phyloP scores from a whole-genome alignment of 2,329 filamentous ascomycete species.

The Fusarium sp. region DNA sequence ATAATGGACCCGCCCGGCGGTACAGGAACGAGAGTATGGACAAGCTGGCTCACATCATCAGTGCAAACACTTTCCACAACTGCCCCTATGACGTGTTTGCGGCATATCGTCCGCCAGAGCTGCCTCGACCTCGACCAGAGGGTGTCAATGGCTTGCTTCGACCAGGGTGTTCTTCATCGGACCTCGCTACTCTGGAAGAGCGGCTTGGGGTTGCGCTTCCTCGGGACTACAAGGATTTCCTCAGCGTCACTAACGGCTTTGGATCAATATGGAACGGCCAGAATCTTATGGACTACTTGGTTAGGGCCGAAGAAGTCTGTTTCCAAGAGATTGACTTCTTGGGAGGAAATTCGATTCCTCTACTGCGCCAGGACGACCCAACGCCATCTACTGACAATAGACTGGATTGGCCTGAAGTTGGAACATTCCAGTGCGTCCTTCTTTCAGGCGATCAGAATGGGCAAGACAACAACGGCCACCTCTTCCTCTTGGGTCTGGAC shows the following conservation, averaged over 20 bases:
- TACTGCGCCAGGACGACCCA: constrained; percentile 1
- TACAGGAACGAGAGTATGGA: constrained; percentile 9
- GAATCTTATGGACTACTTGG: constrained; percentile 13
- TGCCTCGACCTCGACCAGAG: neutral
- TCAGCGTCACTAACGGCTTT: constrained; percentile 8
- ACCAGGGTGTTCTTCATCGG: neutral
- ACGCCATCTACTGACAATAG: neutral
- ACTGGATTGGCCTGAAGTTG: neutral
- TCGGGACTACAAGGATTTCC: constrained; percentile 15
- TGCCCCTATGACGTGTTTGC: constrained; percentile 11
- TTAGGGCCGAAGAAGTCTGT: constrained; percentile 1
- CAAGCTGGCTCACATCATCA: constrained; percentile 3
- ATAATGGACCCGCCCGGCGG: constrained; percentile 4
- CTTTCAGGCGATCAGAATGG: neutral
- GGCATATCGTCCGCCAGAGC: constrained; percentile 1
- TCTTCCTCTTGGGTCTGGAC: neutral
- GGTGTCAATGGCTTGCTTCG: neutral
- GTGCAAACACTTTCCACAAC: constrained; percentile 11
- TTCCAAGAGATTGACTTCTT: constrained; percentile 13
- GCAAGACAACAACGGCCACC: neutral
- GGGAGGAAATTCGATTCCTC: neutral
- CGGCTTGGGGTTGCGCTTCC: constrained; percentile 4
- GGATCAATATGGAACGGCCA: constrained; percentile 17
- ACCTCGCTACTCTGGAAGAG: neutral
- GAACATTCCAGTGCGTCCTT: neutral